These are phyloP conservation scores for Lomentospora prolificans DNA, from an alignment of 2,329 filamentous ascomycete species.

Conservation along the genomic window DNA sequence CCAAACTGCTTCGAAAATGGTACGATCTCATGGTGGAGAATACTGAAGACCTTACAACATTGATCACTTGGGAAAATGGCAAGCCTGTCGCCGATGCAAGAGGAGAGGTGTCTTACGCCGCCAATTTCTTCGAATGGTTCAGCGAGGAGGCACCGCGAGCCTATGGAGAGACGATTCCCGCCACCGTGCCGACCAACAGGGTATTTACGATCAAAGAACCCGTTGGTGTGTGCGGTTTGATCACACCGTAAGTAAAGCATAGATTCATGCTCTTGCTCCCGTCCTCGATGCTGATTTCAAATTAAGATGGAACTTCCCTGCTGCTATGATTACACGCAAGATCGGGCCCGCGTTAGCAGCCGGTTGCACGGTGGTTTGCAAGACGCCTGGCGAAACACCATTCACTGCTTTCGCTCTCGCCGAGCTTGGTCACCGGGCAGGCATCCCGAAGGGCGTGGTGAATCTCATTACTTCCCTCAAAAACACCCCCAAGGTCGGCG, in stretches of 20 bases:
- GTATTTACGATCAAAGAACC: constrained; percentile 23
- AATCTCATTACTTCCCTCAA: constrained; percentile 71
- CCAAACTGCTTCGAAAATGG: constrained; percentile 68
- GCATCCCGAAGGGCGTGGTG: constrained; percentile 77
- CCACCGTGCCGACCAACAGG: constrained; percentile 49
- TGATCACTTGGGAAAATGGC: constrained; percentile 87
- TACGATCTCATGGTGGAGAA: constrained; percentile 73
- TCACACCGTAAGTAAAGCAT: constrained; percentile 17
- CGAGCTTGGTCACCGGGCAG: constrained; percentile 73
- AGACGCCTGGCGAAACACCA: constrained; percentile 81
- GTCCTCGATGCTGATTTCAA: background rate
- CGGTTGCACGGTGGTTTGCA: constrained; percentile 71
- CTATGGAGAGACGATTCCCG: constrained; percentile 36
- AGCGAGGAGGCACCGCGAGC: constrained; percentile 51
- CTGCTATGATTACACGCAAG: constrained; percentile 40
- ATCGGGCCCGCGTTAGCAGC: constrained; percentile 50
- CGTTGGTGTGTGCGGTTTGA: constrained; percentile 24
- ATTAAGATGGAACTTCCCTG: constrained; percentile 45
- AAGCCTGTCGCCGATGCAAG: constrained; percentile 56
- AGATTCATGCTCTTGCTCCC: background rate
- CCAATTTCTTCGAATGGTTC: constrained; percentile 56
- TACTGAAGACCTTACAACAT: constrained; percentile 65
- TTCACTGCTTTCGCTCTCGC: constrained; percentile 78
- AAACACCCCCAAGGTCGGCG: constrained; percentile 70
- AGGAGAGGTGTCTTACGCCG: constrained; percentile 47